Conservation (phyloP, 495 filamentous ascomycete genomes). For the Symbiotaphrina buchneri region DNA sequence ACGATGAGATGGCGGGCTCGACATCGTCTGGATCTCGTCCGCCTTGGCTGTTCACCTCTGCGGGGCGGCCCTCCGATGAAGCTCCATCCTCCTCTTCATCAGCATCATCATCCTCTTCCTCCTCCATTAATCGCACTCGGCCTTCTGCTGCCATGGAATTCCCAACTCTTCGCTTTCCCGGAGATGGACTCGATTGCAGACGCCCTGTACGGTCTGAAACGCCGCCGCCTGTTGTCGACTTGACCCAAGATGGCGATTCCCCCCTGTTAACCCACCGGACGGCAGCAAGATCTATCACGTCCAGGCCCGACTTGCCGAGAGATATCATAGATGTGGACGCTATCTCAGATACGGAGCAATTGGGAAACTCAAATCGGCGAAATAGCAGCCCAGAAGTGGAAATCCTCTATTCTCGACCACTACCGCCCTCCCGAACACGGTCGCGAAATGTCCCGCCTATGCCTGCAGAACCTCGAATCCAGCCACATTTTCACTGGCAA, state of each 20-base stretch:
- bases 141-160: too few relatives aligned
- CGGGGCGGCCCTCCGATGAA: too few relatives aligned
- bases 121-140: too few relatives aligned
- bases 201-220: constrained; percentile 18
- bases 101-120: too few relatives aligned
- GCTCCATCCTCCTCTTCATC: too few relatives aligned
- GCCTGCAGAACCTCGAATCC: too few relatives aligned
- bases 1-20: constrained; percentile 3
- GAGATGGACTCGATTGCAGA: constrained; percentile 26
- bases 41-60: too few relatives aligned
- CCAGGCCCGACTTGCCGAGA: constrained; percentile 7
- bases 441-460: too few relatives aligned
- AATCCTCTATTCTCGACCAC: constrained; percentile 3
- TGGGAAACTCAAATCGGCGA: not conserved
- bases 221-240: constrained; percentile 26
- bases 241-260: constrained; percentile 24
- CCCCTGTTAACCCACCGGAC: constrained; percentile 9
- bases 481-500: too few relatives aligned
- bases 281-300: constrained; percentile 4
- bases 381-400: constrained; percentile 3
- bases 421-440: too few relatives aligned
- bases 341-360: constrained; percentile 10
- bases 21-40: too few relatives aligned
- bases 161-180: constrained; percentile 15
- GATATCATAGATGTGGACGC: constrained; percentile 13